phyloP scores from a whole-genome alignment of 2,329 filamentous ascomycete genomes.

The Claviceps africana region DNA sequence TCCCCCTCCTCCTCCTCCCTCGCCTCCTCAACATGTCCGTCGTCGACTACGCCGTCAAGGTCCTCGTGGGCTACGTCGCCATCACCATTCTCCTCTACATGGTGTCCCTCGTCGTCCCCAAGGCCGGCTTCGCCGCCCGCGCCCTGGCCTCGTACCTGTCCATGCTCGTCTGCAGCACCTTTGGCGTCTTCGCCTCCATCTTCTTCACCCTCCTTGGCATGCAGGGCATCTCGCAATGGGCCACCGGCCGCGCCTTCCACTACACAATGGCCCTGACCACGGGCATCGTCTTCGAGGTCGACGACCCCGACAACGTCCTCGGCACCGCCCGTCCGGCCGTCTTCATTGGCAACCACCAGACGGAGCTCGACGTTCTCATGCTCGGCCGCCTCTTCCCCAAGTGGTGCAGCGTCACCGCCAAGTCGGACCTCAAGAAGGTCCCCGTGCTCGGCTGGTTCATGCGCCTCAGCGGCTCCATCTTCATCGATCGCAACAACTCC shows the following conservation, averaged over 20 bases:
- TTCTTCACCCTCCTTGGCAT: slow-evolving; percentile 57
- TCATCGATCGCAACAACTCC: slow-evolving; percentile 83
- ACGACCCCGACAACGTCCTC: slow-evolving; percentile 51
- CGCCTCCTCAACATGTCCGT: slow-evolving; percentile 10
- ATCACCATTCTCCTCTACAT: slow-evolving; percentile 45
- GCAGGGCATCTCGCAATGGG: slow-evolving; percentile 73
- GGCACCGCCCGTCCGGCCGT: slow-evolving; percentile 63
- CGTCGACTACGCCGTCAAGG: slow-evolving; percentile 28
- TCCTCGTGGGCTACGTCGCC: slow-evolving; percentile 36
- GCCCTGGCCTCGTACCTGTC: slow-evolving; percentile 50
- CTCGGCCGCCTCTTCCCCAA: slow-evolving; percentile 78
- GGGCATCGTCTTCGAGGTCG: slow-evolving; percentile 63
- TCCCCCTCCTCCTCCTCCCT: neutral
- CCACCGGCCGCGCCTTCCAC: slow-evolving; percentile 65
- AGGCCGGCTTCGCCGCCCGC: slow-evolving; percentile 55
- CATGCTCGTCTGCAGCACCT: slow-evolving; percentile 46
- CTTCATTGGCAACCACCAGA: slow-evolving; percentile 91
- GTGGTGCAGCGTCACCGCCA: slow-evolving; percentile 87
- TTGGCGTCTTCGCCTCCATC: slow-evolving; percentile 64
- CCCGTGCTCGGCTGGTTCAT: slow-evolving; percentile 95
- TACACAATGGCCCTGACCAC: slow-evolving; percentile 60
- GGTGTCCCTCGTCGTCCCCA: slow-evolving; percentile 42
- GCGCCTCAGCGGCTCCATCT: slow-evolving; percentile 74
- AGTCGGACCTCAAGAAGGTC: slow-evolving; percentile 63
- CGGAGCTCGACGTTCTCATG: slow-evolving; percentile 87